These are phyloP conservation scores for Prunella vulgaris DNA, from an alignment of 257 asterid species.

Conservation along the genomic window DNA sequence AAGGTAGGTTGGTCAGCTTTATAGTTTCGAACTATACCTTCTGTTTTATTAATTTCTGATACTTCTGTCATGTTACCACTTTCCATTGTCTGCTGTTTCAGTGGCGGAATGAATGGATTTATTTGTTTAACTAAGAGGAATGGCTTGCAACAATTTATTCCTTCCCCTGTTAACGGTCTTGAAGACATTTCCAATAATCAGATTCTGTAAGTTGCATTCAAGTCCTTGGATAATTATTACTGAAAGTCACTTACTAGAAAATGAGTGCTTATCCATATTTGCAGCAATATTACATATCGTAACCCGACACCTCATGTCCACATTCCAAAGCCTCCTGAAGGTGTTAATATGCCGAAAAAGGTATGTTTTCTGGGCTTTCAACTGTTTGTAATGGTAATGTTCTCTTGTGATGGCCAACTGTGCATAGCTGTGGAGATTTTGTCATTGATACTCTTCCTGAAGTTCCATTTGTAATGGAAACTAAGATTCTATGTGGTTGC, in stretches of 20 bases:
- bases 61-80: conserved; percentile 11
- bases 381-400: background rate
- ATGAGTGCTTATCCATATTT: conserved; percentile 18
- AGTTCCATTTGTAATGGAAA: conserved; percentile 5
- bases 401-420: background rate
- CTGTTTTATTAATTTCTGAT: background rate
- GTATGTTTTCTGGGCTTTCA: conserved; percentile 36
- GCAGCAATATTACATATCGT: conserved; percentile 84
- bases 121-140: conserved; percentile 73
- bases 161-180: conserved; percentile 60
- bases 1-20: conserved; percentile 49
- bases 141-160: conserved; percentile 38
- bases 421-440: conserved; percentile 4
- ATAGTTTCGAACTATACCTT: background rate
- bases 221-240: conserved; percentile 2
- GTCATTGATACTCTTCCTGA: background rate
- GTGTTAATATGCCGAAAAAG: conserved; percentile 63
- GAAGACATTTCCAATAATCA: conserved; percentile 50
- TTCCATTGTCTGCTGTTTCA: conserved; percentile 34
- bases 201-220: conserved; percentile 55
- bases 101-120: conserved; percentile 94
- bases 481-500: background rate
- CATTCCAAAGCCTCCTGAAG: conserved; percentile 68
- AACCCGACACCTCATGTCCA: conserved; percentile 75
- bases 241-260: background rate